phyloP scores from a whole-genome alignment of 805 yeast species.

The Hanseniaspora nectarophila region DNA sequence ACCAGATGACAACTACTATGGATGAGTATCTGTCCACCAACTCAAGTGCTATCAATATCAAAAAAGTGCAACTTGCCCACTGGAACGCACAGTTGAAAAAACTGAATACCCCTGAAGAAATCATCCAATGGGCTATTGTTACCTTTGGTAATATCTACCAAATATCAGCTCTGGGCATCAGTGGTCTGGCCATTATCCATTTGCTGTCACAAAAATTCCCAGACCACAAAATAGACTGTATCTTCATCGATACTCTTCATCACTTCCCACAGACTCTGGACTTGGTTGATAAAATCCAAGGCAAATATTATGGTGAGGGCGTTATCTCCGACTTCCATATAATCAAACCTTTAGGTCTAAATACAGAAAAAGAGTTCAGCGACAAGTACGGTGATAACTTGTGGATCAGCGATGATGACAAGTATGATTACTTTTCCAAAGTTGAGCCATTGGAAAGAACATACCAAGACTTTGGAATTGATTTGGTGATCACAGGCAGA shows the following conservation, averaged over 20 bases:
- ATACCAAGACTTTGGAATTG: conserved; percentile 56
- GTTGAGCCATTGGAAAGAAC: conserved; percentile 89
- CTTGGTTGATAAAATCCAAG: conserved; percentile 47
- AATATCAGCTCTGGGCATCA: conserved; percentile 89
- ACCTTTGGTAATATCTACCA: conserved; percentile 77
- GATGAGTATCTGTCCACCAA: conserved; percentile 17
- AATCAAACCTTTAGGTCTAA: conserved; percentile 51
- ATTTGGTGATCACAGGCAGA: conserved; percentile 85
- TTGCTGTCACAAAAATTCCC: conserved; percentile 36
- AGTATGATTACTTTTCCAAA: conserved; percentile 76
- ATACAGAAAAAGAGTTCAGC: conserved; percentile 51
- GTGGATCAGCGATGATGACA: conserved; percentile 73
- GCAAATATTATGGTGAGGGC: conserved; percentile 33
- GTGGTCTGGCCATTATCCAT: conserved; percentile 81
- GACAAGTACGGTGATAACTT: conserved; percentile 57
- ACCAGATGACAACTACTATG: background rate
- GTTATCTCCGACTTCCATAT: conserved; percentile 45
- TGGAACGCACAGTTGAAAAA: conserved; percentile 51
- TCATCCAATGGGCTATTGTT: conserved; percentile 68
- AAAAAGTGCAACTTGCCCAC: conserved; percentile 48
- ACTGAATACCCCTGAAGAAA: conserved; percentile 49
- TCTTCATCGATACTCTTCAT: conserved; percentile 80
- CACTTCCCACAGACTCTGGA: conserved; percentile 91
- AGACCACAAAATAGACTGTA: conserved; percentile 30
- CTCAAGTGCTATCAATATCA: conserved; percentile 29